Conservation (phyloP, 306 rosid species). For the Sphenostylis stenocarpa region DNA sequence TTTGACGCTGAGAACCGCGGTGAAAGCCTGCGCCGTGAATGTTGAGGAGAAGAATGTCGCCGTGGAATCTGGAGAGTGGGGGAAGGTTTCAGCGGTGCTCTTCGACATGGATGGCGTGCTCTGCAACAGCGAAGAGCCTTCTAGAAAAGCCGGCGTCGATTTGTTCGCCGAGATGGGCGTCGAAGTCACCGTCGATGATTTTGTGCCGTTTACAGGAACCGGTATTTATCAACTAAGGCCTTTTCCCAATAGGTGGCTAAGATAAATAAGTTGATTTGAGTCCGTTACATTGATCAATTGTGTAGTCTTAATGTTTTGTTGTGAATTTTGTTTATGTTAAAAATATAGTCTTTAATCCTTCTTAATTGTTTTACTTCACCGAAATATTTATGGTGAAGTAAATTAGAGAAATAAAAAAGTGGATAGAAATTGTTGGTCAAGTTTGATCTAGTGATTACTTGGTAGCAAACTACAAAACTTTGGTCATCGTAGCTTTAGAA, state of each 20-base stretch:
- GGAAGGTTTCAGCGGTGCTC: slow-evolving; percentile 83
- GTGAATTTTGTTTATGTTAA: neutral
- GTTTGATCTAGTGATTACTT: neutral
- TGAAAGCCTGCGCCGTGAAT: slow-evolving; percentile 55
- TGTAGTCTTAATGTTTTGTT: neutral
- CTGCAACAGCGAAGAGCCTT: slow-evolving; percentile 85
- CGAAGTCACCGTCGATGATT: slow-evolving; percentile 77
- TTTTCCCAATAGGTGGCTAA: neutral
- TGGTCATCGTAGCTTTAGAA: neutral
- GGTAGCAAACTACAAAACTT: neutral
- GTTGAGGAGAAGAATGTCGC: slow-evolving; percentile 56
- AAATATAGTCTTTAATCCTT: neutral
- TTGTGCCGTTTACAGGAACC: slow-evolving; percentile 93
- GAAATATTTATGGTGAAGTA: neutral
- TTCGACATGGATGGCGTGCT: slow-evolving; percentile 99
- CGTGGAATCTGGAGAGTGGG: slow-evolving; percentile 59
- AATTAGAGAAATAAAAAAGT: neutral
- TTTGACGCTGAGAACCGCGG: slow-evolving; percentile 38
- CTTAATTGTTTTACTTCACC: neutral
- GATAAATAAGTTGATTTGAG: neutral
- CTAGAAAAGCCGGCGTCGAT: slow-evolving; percentile 83
- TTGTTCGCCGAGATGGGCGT: slow-evolving; percentile 87
- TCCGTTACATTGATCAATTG: neutral
- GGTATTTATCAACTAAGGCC: slow-evolving; percentile 43
- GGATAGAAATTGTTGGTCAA: neutral